phyloP scores from a whole-genome alignment of 2,329 filamentous ascomycete genomes.

The Verticillium dahliae region DNA sequence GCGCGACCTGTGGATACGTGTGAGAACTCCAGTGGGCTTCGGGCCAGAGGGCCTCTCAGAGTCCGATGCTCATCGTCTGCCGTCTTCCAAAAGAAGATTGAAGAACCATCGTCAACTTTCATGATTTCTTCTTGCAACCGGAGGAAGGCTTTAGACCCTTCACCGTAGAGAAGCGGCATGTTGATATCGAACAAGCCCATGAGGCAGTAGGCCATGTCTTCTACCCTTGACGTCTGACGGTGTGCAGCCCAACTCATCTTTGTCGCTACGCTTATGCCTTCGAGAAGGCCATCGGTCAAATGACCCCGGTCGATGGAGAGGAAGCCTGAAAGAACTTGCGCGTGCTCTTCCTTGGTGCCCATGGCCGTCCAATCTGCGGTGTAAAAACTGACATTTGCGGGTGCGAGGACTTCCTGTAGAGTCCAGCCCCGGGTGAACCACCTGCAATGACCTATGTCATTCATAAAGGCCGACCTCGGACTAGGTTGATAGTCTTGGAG shows the following conservation, averaged over 20 bases:
- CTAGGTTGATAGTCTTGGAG: constrained; percentile 5
- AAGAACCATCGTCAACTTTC: constrained; percentile 11
- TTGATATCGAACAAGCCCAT: constrained; percentile 17
- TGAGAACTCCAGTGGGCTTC: neutral
- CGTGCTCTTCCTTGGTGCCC: neutral
- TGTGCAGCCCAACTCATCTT: constrained; percentile 17
- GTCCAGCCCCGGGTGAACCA: constrained; percentile 1
- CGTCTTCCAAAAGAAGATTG: constrained; percentile 16
- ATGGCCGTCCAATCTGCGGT: neutral
- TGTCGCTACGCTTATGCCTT: constrained; percentile 3
- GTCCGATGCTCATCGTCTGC: neutral
- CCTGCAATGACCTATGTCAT: neutral
- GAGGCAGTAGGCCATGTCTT: constrained; percentile 18
- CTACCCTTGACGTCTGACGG: constrained; percentile 13
- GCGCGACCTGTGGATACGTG: neutral
- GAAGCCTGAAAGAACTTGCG: neutral
- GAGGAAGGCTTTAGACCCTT: constrained; percentile 8
- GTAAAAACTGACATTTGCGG: neutral
- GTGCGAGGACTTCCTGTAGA: neutral
- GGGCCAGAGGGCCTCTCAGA: neutral
- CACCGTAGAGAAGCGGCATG: constrained; percentile 19
- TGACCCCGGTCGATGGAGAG: neutral
- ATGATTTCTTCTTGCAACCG: constrained; percentile 18
- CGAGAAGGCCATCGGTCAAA: neutral
- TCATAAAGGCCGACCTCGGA: neutral